Conservation (phyloP, 2,329 filamentous ascomycete genomes). For the Pezicula rhizophila region DNA sequence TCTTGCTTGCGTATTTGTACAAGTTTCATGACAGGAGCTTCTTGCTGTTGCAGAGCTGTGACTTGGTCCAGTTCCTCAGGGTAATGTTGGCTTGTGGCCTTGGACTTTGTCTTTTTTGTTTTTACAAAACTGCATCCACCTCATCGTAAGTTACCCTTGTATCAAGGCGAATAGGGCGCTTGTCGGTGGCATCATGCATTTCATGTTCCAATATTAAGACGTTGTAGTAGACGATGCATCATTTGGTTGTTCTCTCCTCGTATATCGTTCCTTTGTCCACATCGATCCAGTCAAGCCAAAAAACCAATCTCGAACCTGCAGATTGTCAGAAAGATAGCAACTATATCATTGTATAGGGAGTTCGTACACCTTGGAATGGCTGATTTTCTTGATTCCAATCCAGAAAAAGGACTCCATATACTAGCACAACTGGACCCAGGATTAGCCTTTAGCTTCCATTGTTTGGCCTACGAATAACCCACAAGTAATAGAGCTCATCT, state of each 20-base stretch:
- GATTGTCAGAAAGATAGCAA: constrained; percentile 9
- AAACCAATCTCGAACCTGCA: constrained; percentile 34
- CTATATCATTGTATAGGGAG: not conserved
- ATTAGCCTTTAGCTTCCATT: constrained; percentile 7
- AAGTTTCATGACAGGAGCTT: no score
- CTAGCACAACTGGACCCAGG: constrained; percentile 38
- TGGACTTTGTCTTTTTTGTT: no score
- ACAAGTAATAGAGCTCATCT: constrained; percentile 34
- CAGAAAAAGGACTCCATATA: constrained; percentile 57
- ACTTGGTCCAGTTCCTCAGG: no score
- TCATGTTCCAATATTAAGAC: not conserved
- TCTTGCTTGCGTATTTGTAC: no score
- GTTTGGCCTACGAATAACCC: constrained; percentile 4
- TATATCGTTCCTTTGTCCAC: constrained; percentile 23
- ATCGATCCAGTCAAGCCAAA: constrained; percentile 31
- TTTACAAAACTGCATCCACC: no score
- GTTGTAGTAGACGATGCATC: constrained; percentile 15
- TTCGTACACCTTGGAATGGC: constrained; percentile 45
- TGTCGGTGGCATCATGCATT: no score
- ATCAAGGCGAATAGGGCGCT: no score
- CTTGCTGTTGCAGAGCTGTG: no score
- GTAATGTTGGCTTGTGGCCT: no score
- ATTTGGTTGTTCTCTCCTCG: constrained; percentile 11
- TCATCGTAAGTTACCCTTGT: no score
- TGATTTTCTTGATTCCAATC: constrained; percentile 43